Conservation (phyloP, 2,329 filamentous ascomycete species). For the Chaetomiaceae sp. region DNA sequence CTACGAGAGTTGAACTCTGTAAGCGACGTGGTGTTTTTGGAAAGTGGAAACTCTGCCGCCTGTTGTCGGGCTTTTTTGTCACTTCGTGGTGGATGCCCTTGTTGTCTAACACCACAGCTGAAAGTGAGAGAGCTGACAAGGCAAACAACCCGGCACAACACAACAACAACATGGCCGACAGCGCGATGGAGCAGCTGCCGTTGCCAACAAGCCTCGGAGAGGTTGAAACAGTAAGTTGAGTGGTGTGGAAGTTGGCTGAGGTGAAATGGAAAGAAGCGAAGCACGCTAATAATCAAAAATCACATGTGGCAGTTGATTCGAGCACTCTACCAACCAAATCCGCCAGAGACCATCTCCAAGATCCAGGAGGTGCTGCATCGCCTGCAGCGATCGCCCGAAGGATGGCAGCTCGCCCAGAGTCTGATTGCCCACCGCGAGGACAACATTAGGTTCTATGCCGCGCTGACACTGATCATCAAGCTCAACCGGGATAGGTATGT, state of each 20-base stretch:
- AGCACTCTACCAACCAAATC: slow-evolving; percentile 50
- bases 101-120: neutral
- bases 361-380: slow-evolving; percentile 71
- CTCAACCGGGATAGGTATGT: slow-evolving; percentile 81
- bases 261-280: neutral
- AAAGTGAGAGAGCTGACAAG: neutral
- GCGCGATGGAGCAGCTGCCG: slow-evolving; percentile 30
- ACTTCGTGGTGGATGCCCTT: too few species aligned
- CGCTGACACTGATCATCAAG: slow-evolving; percentile 89
- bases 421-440: slow-evolving; percentile 65
- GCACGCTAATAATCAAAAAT: slow-evolving; percentile 13
- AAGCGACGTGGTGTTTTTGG: neutral
- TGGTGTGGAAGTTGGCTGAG: neutral
- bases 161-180: slow-evolving; percentile 4
- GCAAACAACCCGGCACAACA: too few species aligned
- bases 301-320: slow-evolving; percentile 42
- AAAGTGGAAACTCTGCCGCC: too few species aligned
- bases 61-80: neutral
- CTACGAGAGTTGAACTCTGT: neutral
- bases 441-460: slow-evolving; percentile 86
- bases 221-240: slow-evolving; percentile 32
- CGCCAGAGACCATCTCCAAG: slow-evolving; percentile 43
- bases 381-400: slow-evolving; percentile 73
- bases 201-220: slow-evolving; percentile 34
- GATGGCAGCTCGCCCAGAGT: slow-evolving; percentile 80